Base-by-base conservation (phyloP, 768 basidiomycete genomes). In the Mycena leptocephala region DNA sequence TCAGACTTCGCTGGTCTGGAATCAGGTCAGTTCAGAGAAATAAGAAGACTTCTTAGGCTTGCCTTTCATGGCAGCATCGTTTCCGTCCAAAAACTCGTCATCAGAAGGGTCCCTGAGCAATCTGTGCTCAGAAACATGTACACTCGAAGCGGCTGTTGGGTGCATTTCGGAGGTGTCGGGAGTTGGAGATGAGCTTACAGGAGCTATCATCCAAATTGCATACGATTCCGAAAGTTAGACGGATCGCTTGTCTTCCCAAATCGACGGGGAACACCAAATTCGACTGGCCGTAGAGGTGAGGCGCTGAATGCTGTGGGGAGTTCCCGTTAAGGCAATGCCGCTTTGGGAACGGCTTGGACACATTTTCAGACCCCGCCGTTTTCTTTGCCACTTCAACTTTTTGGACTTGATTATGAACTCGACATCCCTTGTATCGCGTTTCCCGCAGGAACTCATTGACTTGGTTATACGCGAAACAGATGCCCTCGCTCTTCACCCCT, bases 1-100 rank as follows among this genome's bases (percentile, higher is more conserved):
- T 77, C 28, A 87, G 81, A 43, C 77, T 82, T 48, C 80, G 81
- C 53, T 85, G 82, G 48, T 80, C 80, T 80, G 59, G 30, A 55
- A 30, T 37, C 10, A 33, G 24, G 55, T 66, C 64, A 73, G 64
- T 51, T 16, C n/a, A 35, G 55, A 30, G 10, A 37, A 51, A 28
- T 7, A 13, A n/a, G 37, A 1, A 26, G 6, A 20, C 16, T 20
- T 10, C 30, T 53, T 28, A 22, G 8, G n/a, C 61, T 28, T 10
- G 33, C 76, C 76, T 70, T 77, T 77, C 51, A 41, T 56, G 5
- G 20, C 58, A 41, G 56, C 6, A n/a, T 41, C 70, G 56, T 39
- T 48, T 51, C n/a, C 61, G 10, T 59, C 61, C 28, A 33, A 14
- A 28, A 72, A 41, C 11, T 72, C 77, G 59, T 78, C 77, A 16